phyloP scores from a whole-genome alignment of 164 flowering plant genomes.

The Litsea cubeba region DNA sequence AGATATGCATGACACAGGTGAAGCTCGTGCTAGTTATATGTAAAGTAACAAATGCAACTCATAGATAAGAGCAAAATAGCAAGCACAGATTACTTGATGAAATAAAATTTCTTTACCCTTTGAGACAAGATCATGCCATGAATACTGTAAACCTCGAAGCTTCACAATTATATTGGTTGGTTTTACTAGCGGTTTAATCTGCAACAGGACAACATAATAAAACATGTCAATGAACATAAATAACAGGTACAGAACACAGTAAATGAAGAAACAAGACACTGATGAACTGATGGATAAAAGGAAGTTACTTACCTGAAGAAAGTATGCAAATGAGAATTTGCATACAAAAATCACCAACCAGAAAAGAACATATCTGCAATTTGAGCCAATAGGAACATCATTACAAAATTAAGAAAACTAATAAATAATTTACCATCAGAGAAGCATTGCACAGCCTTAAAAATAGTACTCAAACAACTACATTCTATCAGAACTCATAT shows the following conservation, averaged over 20 bases:
- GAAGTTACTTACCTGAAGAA: constrained; percentile 76
- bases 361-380: constrained; percentile 72
- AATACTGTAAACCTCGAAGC: constrained; percentile 47
- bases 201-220: constrained; percentile 19
- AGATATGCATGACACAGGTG: too few relatives aligned
- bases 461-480: not conserved
- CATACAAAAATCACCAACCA: constrained; percentile 85
- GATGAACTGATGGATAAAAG: not conserved
- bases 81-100: not conserved
- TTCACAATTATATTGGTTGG: constrained; percentile 63
- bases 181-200: constrained; percentile 80
- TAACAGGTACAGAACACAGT: not conserved
- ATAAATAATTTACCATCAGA: not conserved
- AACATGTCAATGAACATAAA: not conserved
- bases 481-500: not conserved
- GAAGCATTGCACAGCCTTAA: not conserved
- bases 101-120: constrained; percentile 45
- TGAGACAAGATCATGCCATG: constrained; percentile 95
- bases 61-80: not conserved
- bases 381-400: not conserved
- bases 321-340: constrained; percentile 92
- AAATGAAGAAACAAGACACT: not conserved
- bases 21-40: too few relatives aligned
- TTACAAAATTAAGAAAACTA: not conserved
- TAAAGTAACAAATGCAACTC: not conserved